Conservation (phyloP, 177 flowering plant species). For the Vitis hybrid region DNA sequence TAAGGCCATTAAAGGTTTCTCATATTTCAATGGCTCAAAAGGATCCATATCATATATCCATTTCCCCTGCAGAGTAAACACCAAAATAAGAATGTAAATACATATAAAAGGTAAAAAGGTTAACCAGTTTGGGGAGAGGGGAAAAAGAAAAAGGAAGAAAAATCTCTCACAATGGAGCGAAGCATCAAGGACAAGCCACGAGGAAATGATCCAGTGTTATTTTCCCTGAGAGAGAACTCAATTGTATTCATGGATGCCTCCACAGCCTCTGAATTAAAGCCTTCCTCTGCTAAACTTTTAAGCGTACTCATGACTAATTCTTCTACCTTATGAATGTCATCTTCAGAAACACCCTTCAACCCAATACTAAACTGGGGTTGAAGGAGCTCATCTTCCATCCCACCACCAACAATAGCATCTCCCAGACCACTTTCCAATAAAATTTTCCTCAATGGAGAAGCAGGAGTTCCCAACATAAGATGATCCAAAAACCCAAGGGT, state of each 20-base stretch:
- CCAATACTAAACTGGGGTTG: conserved; percentile 97
- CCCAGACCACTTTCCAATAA: conserved; percentile 92
- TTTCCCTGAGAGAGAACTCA: conserved; percentile 95
- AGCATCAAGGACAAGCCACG: conserved; percentile 97
- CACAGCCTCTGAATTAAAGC: conserved; percentile 84
- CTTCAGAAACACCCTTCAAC: conserved; percentile 86
- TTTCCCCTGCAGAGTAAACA: conserved; percentile 57
- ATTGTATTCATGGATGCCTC: conserved; percentile 99
- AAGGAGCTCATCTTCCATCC: conserved; percentile 90
- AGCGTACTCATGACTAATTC: conserved; percentile 69
- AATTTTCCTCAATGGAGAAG: conserved; percentile 90
- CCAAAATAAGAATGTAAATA: not conserved
- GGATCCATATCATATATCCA: conserved; percentile 99
- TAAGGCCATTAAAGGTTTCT: conserved; percentile 68
- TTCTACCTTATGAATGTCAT: conserved; percentile 81
- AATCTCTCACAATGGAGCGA: conserved; percentile 68
- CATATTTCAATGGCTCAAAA: conserved; percentile 91
- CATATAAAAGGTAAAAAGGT: not conserved
- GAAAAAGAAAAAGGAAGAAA: not conserved
- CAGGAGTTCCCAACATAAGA: conserved; percentile 96
- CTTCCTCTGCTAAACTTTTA: conserved; percentile 71
- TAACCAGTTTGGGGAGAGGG: conserved; percentile 1
- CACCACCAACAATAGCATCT: conserved; percentile 96
- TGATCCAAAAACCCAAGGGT: conserved; percentile 88
- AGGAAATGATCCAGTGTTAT: conserved; percentile 97